Evolutionary conservation across 768 basidiomycete species (phyloP).

Genomic region (Lentinula guzmanii): DNA sequence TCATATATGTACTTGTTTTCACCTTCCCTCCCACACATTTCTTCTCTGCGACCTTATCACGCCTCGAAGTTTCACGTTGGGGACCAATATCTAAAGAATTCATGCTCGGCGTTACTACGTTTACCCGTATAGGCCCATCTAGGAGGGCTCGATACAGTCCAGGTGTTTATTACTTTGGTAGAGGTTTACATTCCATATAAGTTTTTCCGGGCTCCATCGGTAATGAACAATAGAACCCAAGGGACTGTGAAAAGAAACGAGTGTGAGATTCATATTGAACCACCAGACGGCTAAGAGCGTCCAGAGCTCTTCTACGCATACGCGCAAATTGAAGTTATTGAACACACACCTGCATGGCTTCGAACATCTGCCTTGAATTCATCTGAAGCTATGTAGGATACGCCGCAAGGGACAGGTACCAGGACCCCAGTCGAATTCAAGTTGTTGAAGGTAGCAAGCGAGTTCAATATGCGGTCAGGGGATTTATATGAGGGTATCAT

Average conservation of each 20-base stretch:
- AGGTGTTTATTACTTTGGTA: background rate
- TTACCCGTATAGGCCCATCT: background rate
- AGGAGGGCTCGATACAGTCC: background rate
- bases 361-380: slow-evolving; percentile 57
- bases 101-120: background rate
- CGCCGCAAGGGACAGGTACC: background rate
- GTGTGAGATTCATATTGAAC: background rate
- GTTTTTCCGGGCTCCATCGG: slow-evolving; percentile 62
- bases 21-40: background rate
- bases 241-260: slow-evolving; percentile 31
- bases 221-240: slow-evolving; percentile 64
- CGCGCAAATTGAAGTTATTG: background rate
- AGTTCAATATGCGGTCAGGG: background rate
- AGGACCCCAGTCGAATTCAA: background rate
- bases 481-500: background rate
- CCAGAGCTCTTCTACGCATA: background rate
- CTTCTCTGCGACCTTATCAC: background rate
- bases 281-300: background rate
- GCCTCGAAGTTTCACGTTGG: background rate
- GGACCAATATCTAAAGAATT: background rate
- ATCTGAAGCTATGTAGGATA: slow-evolving; percentile 43
- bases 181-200: slow-evolving; percentile 64
- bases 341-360: slow-evolving; percentile 65
- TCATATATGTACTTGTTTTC: background rate
- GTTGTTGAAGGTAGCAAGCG: background rate